Base-by-base conservation (phyloP, 805 yeast species). In the Candida taoyuanica region DNA sequence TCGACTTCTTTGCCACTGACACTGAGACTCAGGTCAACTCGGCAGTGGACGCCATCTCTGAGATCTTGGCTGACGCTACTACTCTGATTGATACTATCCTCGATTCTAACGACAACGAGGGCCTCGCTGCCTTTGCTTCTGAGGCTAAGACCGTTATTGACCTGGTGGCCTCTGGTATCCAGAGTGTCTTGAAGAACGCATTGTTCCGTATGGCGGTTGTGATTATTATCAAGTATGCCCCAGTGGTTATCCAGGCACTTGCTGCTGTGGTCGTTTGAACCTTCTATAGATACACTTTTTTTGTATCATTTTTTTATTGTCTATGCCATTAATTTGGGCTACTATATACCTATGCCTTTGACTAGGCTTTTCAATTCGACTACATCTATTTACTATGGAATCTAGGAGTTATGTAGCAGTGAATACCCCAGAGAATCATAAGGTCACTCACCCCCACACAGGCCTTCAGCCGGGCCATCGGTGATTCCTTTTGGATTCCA, bases 121-220 rank as follows among this genome's bases (percentile, higher is more conserved):
- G 6, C 18, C 14, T 28, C 16, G 30, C 30, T 7, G 18, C 14
- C 12, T n/a, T 28, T 28, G 30, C 30, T 15, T 17, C 9, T 6
- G 14, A 28, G 30, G 30, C 30, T 12, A 28, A 28, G 30, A 15
- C 17, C 6, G 30, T 28, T 12, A 28, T 28, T 28, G 30, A 28
- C 14, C 5, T 6, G 17, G 7, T 28, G 7, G 14, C 11, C 18
- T 15, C 18, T 15, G 30, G 16, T 12, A 15, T 28, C 12, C 30
- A 28, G 18, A 28, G 18, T 14, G 30, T 28, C 18, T 28, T 28
- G 30, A 7, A 7, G 16, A 28, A 14, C 18, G 8, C 11, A 15
- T 12, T 28, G 30, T 28, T 28, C 30, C 11, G 30, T 7, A 15
- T 28, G 8, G 30, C 14, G 6, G 11, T 28, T 12, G 14, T 28